A percentile compares a stretch with the other conserved stretches of the same genome.
These are phyloP conservation scores for Micractinium conductrix DNA, from an alignment of 139 green algal species.

Conservation along the genomic window DNA sequence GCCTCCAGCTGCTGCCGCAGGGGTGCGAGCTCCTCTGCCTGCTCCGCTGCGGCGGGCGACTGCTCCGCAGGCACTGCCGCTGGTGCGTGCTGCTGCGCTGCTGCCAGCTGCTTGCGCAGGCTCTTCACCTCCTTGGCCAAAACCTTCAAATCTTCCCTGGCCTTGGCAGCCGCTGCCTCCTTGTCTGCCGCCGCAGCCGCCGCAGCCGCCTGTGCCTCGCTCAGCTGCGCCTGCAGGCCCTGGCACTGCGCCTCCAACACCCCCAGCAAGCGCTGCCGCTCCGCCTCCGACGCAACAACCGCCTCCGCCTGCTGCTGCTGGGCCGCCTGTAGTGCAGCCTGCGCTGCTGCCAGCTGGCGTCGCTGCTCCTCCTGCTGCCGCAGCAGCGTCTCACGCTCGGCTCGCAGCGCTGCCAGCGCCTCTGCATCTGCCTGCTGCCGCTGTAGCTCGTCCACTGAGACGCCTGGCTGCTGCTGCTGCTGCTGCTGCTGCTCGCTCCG, in stretches of 20 bases:
- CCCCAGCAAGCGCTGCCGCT: slow-evolving; percentile 8
- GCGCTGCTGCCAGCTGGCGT: background rate
- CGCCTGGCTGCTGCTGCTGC: background rate
- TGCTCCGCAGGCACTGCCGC: too few relatives aligned
- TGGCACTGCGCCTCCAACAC: background rate
- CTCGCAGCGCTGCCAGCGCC: slow-evolving; percentile 21
- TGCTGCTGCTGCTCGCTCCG: too few relatives aligned
- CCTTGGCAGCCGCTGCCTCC: slow-evolving; percentile 31
- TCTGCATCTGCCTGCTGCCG: background rate
- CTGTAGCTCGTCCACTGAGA: background rate
- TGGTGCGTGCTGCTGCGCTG: too few relatives aligned
- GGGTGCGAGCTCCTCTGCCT: too few relatives aligned
- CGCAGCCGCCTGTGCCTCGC: slow-evolving; percentile 6
- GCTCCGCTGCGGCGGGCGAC: too few relatives aligned
- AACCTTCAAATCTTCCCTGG: slow-evolving; percentile 27
- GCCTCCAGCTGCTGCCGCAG: background rate
- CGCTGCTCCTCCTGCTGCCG: background rate
- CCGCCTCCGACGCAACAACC: background rate
- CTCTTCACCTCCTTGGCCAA: slow-evolving; percentile 42
- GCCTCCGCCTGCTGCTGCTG: background rate
- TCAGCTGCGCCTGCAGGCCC: slow-evolving; percentile 5
- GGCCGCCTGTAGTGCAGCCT: slow-evolving; percentile 1
- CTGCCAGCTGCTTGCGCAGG: slow-evolving; percentile 31
- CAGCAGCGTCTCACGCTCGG: slow-evolving; percentile 21
- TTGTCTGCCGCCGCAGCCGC: slow-evolving; percentile 10